These are phyloP conservation scores for Vitis rotundifolia DNA, from an alignment of 164 flowering plant genomes.

Conservation along the genomic window DNA sequence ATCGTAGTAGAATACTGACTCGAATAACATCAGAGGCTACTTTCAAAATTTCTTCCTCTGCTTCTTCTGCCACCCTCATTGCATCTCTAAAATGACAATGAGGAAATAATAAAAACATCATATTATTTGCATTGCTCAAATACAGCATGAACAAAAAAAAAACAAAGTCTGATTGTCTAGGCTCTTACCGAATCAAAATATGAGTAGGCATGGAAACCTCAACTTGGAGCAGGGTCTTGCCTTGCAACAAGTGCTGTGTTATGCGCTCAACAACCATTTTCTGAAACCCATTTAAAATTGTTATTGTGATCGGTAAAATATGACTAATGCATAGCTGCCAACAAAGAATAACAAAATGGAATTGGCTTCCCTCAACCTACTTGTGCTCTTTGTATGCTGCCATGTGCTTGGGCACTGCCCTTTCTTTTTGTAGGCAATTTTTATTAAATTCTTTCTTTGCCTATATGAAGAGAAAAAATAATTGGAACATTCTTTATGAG, in stretches of 20 bases:
- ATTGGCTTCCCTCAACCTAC: too few species aligned
- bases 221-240: constrained; percentile 60
- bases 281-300: constrained; percentile 38
- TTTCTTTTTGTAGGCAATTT: too few species aligned
- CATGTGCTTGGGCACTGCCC: too few species aligned
- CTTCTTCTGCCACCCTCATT: constrained; percentile 58
- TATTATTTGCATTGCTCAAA: neutral
- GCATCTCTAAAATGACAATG: constrained; percentile 57
- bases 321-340: too few species aligned
- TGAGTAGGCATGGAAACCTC: constrained; percentile 76
- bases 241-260: constrained; percentile 66
- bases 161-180: neutral
- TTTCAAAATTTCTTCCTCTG: constrained; percentile 57
- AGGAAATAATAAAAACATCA: neutral
- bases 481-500: too few species aligned
- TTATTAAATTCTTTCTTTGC: too few species aligned
- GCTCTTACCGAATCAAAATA: constrained; percentile 51
- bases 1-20: constrained; percentile 60
- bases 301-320: neutral
- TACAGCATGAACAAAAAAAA: neutral
- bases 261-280: constrained; percentile 59
- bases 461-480: too few species aligned
- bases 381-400: too few species aligned
- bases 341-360: too few species aligned
- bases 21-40: constrained; percentile 36